Evolutionary conservation across 108 stramenopile genomes (phyloP).

Genomic region (Nannochloropsis gaditana): DNA sequence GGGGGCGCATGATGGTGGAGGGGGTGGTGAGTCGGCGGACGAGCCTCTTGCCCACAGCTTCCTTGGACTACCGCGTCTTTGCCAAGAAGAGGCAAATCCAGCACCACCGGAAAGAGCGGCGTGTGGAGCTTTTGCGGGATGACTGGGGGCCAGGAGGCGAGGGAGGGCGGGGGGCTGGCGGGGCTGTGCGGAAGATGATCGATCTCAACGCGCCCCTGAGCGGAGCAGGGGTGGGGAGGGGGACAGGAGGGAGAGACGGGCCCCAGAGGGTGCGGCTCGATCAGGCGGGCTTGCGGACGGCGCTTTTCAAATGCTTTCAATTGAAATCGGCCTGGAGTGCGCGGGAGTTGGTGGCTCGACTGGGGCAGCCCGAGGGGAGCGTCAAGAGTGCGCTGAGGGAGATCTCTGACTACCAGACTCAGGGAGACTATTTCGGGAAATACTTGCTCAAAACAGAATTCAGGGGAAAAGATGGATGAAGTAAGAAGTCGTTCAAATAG

Average conservation of each 20-base stretch:
- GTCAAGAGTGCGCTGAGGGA: not conserved
- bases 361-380: not conserved
- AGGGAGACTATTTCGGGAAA: not conserved
- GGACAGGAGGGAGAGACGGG: not conserved
- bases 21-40: slow-evolving; percentile 2
- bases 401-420: not conserved
- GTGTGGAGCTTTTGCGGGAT: not conserved
- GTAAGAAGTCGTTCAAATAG: no score
- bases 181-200: not conserved
- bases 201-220: not conserved
- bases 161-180: not conserved
- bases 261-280: not conserved
- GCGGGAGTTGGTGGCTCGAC: not conserved
- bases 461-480: not conserved
- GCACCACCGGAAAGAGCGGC: slow-evolving; percentile 16
- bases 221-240: not conserved
- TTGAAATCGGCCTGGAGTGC: not conserved
- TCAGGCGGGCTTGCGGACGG: not conserved
- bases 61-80: not conserved
- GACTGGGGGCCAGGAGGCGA: not conserved
- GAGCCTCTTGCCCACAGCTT: not conserved
- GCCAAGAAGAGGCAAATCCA: not conserved
- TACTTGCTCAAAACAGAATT: not conserved
- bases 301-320: not conserved
- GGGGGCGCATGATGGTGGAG: slow-evolving; percentile 4